These are phyloP conservation scores for Alectoria sarmentosa DNA, from an alignment of 495 filamentous ascomycete genomes.

Conservation along the genomic window DNA sequence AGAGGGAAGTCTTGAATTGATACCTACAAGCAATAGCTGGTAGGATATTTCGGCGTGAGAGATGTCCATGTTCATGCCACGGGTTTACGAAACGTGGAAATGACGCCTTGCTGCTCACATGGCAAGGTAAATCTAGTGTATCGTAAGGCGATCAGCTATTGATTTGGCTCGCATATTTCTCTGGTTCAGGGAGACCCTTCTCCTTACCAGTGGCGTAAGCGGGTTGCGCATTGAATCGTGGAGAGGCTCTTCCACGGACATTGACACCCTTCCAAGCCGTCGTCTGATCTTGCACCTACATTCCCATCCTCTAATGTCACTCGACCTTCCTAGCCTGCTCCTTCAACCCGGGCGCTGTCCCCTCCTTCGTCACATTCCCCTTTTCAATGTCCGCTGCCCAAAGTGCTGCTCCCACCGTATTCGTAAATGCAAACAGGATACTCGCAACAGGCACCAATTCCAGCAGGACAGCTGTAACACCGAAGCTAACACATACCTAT, in stretches of 20 bases:
- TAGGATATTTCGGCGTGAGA: not conserved
- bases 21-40: not conserved
- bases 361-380: conserved; percentile 29
- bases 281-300: conserved; percentile 12
- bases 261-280: not conserved
- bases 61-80: not conserved
- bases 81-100: not conserved
- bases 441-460: conserved; percentile 81
- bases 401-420: conserved; percentile 83
- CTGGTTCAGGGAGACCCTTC: not conserved
- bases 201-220: not conserved
- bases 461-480: conserved; percentile 64
- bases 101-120: not conserved
- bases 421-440: conserved; percentile 83
- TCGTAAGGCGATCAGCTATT: not conserved
- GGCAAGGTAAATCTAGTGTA: not conserved
- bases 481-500: conserved; percentile 51
- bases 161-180: not conserved
- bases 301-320: conserved; percentile 27
- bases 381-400: conserved; percentile 91
- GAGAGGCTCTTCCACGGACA: not conserved
- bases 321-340: conserved; percentile 50
- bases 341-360: conserved; percentile 46
- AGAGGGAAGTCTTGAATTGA: not conserved
- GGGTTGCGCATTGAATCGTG: not conserved